phyloP scores from a whole-genome alignment of 352 stramenopile genomes.

The Globisporangium megalacanthum region DNA sequence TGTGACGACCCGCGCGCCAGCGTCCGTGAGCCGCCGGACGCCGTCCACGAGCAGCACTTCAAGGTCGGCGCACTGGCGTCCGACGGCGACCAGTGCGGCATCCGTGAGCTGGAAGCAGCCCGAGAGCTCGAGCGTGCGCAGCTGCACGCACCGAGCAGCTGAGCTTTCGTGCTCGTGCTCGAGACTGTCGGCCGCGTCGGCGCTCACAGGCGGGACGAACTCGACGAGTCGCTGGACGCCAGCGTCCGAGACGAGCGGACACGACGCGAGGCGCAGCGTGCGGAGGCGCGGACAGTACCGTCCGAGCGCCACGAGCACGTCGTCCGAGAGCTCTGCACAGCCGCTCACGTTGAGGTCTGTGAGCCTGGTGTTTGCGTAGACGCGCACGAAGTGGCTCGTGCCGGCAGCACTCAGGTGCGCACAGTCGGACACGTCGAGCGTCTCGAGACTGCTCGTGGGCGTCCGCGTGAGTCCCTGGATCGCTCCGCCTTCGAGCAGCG shows the following conservation, averaged over 20 bases:
- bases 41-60: slow-evolving; percentile 50
- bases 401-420: slow-evolving; percentile 33
- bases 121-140: slow-evolving; percentile 50
- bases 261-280: slow-evolving; percentile 45
- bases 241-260: slow-evolving; percentile 42
- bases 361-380: slow-evolving; percentile 24
- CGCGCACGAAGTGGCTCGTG: slow-evolving; percentile 34
- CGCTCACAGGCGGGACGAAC: slow-evolving; percentile 15
- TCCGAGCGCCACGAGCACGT: slow-evolving; percentile 43
- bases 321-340: slow-evolving; percentile 50
- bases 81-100: slow-evolving; percentile 31
- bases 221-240: slow-evolving; percentile 48
- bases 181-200: slow-evolving; percentile 22
- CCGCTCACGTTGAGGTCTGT: slow-evolving; percentile 46
- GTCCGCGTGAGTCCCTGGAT: slow-evolving; percentile 39
- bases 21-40: slow-evolving; percentile 34
- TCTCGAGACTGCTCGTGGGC: slow-evolving; percentile 18
- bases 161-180: slow-evolving; percentile 11
- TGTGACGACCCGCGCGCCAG: slow-evolving; percentile 24
- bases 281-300: slow-evolving; percentile 26
- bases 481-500: slow-evolving; percentile 50
- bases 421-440: slow-evolving; percentile 31
- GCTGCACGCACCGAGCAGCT: slow-evolving; percentile 26
- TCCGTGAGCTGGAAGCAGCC: slow-evolving; percentile 68
- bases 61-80: slow-evolving; percentile 29